Base-by-base conservation (phyloP, 495 filamentous ascomycete genomes). In the Thermochaetoides thermophila region DNA sequence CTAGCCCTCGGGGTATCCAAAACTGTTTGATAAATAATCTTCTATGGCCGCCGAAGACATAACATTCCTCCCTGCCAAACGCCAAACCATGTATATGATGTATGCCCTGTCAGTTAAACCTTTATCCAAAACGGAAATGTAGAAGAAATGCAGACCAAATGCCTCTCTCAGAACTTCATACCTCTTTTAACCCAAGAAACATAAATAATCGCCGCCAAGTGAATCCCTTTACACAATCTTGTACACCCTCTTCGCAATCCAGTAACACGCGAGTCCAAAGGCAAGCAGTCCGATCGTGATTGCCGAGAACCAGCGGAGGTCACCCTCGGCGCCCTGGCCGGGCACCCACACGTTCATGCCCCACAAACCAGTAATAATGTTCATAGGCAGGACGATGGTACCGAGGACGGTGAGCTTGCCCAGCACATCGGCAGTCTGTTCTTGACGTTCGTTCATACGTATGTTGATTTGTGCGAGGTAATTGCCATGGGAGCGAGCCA, bases 321-420 rank as follows among this genome's bases (percentile, higher is more conserved):
- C 57, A 2, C 57, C 59, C 34, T 68, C 68, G 17, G 45, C 43
- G 19, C 81, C 77, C 51, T 95, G 87, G 2, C 86, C 84, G 0
- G 89, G 89, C 0, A 97, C 87, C 58, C 81, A 78, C 6, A 92
- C 84, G 62, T 97, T 97, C 89, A 96, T 96, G 21, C 89, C 89
- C 81, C 89, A 97, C 54, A 97, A 78, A 44, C 89, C 91, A 17
- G 89, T 95, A 42, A 97, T 83, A 56, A 97, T 86, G 49, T 97
- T 97, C 76, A 97, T 86, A 13, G 89, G 89, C 35, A 97, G 68
- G 4, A 97, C 84, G 42, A 97, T 96, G 7, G 89, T 97, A 43
- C 86, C 89, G 3, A 97, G 64, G 2, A 95, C 91, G 3, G 89
- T 97, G 27, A 97, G 69, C 57, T 91, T 95, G 29, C 87, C 85